Percentiles rank a stretch among this genome's conserved stretches.
Conservation (phyloP, 2,329 filamentous ascomycete species). For the Exophiala alcalophila region DNA sequence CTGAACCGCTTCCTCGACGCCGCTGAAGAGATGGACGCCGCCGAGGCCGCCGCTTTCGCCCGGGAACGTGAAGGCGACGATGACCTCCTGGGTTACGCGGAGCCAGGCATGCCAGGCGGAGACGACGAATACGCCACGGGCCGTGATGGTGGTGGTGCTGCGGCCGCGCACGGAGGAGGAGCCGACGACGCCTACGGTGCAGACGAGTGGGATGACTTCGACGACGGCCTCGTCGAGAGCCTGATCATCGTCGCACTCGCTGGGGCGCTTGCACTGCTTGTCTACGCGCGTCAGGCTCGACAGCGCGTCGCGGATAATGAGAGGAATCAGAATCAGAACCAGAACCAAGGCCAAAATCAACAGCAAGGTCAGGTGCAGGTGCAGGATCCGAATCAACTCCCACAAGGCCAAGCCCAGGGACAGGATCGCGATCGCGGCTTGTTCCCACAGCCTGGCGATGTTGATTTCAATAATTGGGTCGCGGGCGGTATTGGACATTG, state of each 20-base stretch:
- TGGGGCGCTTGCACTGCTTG: conserved; percentile 68
- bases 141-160: not conserved
- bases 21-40: conserved; percentile 60
- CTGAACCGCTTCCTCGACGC: conserved; percentile 77
- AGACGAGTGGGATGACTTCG: conserved; percentile 61
- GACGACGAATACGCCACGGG: conserved; percentile 32
- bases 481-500: conserved; percentile 62
- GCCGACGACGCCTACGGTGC: conserved; percentile 42
- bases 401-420: conserved; percentile 36
- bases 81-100: conserved; percentile 43
- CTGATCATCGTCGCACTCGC: conserved; percentile 77
- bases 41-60: conserved; percentile 57
- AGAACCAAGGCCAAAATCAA: conserved; percentile 10
- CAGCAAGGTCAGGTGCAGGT: conserved; percentile 21
- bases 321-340: conserved; percentile 31
- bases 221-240: conserved; percentile 80
- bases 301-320: conserved; percentile 54
- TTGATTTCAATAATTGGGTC: conserved; percentile 66
- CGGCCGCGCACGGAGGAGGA: conserved; percentile 15
- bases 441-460: conserved; percentile 65
- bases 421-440: conserved; percentile 39
- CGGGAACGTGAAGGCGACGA: conserved; percentile 44
- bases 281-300: conserved; percentile 75
- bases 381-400: conserved; percentile 35
- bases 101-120: conserved; percentile 55